phyloP scores from a whole-genome alignment of 176 grass and related monocot genomes.

The Ananas comosus region DNA sequence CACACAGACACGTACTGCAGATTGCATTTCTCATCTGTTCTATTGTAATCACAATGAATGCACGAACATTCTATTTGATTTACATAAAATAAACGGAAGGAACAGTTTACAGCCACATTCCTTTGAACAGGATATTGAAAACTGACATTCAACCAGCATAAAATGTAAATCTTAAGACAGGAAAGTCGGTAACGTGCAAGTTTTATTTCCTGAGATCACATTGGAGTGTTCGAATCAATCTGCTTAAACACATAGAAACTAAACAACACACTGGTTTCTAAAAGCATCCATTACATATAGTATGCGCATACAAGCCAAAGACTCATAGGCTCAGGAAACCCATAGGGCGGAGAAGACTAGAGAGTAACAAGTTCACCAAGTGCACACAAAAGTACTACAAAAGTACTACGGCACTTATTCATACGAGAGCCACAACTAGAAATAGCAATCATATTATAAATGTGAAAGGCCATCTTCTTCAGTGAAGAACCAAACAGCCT shows the following conservation, averaged over 20 bases:
- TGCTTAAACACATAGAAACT: not conserved
- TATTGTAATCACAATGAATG: no score
- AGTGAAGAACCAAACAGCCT: constrained; percentile 78
- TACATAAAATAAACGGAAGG: no score
- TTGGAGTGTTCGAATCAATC: not conserved
- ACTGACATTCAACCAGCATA: no score
- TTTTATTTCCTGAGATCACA: no score
- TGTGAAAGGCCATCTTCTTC: constrained; percentile 5
- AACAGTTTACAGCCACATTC: no score
- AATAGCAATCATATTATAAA: not conserved
- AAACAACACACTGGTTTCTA: not conserved
- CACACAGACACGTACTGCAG: no score
- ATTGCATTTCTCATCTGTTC: no score
- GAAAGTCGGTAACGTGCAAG: no score
- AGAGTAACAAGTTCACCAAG: not conserved
- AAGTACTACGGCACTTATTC: not conserved
- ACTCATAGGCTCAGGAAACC: not conserved
- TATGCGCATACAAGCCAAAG: not conserved
- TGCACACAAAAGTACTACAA: constrained; percentile 1
- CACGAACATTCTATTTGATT: no score
- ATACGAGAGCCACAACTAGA: constrained; percentile 5
- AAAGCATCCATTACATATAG: constrained; percentile 1
- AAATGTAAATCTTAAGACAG: no score
- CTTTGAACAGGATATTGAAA: no score
- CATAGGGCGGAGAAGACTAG: not conserved